phyloP scores from a whole-genome alignment of 148 eudicot genomes.

The Fallopia convolvulus region DNA sequence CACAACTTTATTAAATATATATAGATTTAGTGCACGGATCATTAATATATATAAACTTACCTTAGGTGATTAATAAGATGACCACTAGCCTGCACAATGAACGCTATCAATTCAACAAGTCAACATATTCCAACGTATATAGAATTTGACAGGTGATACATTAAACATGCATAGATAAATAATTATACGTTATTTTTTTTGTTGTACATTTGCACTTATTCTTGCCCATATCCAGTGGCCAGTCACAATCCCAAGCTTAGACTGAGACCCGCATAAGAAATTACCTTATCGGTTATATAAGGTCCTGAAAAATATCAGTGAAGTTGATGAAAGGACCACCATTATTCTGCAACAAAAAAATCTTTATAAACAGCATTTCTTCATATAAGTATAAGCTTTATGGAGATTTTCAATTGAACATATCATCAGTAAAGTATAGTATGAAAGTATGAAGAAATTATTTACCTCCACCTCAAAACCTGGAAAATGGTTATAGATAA shows the following conservation, averaged over 20 bases:
- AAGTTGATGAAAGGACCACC: slow-evolving; percentile 23
- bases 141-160: no score
- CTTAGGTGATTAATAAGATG: no score
- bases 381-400: background rate
- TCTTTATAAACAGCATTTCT: background rate
- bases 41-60: no score
- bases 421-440: background rate
- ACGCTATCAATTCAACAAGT: no score
- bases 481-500: slow-evolving; percentile 80
- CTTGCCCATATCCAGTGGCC: no score
- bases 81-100: no score
- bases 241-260: no score
- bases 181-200: no score
- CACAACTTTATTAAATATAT: no score
- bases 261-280: slow-evolving; percentile 11
- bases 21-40: no score
- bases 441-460: background rate
- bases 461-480: slow-evolving; percentile 75
- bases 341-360: slow-evolving; percentile 19
- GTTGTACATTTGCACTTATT: slow-evolving; percentile 81
- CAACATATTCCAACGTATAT: no score
- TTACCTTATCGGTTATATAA: slow-evolving; percentile 88
- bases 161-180: no score
- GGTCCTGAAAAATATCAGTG: slow-evolving; percentile 56
- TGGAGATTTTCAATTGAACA: background rate